A percentile compares a stretch with the other conserved stretches of the same genome.
Conservation (phyloP, 2,329 filamentous ascomycete species). For the Sphaerostilbella broomeana region DNA sequence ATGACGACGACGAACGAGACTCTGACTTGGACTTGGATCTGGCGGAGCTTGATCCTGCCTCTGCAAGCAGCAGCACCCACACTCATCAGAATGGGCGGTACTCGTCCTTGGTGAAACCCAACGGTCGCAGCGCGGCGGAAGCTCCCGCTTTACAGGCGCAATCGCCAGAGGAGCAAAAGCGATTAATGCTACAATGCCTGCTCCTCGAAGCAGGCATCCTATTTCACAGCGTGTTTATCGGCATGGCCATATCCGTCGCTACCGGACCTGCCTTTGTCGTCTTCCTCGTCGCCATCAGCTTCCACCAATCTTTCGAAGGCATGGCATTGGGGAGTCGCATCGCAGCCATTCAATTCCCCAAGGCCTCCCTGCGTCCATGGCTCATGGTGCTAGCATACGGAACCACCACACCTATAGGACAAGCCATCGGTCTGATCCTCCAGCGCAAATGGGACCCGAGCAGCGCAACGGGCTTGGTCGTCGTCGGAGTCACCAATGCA, state of each 20-base stretch:
- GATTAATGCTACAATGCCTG: conserved; percentile 68
- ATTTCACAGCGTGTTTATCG: conserved; percentile 81
- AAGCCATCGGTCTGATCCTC: conserved; percentile 72
- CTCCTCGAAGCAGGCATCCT: conserved; percentile 77
- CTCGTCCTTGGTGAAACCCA: conserved; percentile 23
- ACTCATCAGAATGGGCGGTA: conserved; percentile 26
- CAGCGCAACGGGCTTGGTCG: conserved; percentile 67
- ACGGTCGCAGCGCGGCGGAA: conserved; percentile 13
- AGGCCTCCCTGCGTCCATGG: conserved; percentile 69
- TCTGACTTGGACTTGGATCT: conserved; percentile 55
- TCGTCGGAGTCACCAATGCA: conserved; percentile 84
- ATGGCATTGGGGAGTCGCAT: conserved; percentile 81
- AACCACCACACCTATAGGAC: conserved; percentile 71
- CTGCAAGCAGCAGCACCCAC: conserved; percentile 18
- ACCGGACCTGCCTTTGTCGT: conserved; percentile 74
- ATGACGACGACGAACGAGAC: conserved; percentile 38
- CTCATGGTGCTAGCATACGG: conserved; percentile 75
- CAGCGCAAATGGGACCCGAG: conserved; percentile 75
- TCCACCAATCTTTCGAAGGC: conserved; percentile 85
- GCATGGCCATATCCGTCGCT: conserved; percentile 77
- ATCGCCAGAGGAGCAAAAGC: conserved; percentile 53
- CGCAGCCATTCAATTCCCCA: conserved; percentile 72
- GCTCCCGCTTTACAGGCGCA: conserved; percentile 22
- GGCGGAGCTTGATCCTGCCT: conserved; percentile 50
- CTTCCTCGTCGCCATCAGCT: conserved; percentile 72